phyloP scores from a whole-genome alignment of 148 eudicot genomes.

The Rhododendron molle region DNA sequence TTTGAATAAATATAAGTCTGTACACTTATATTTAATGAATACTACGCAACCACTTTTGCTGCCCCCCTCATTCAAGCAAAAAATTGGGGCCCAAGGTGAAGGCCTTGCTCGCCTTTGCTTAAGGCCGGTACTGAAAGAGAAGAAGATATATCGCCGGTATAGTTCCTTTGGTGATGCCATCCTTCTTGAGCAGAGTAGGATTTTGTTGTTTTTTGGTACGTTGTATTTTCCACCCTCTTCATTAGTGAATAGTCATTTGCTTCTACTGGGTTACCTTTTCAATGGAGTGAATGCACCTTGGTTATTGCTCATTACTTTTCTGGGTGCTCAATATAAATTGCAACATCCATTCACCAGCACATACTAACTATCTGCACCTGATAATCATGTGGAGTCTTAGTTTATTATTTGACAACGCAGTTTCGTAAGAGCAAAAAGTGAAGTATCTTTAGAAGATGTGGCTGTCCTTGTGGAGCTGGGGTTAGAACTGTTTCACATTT shows the following conservation, averaged over 20 bases:
- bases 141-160: background rate
- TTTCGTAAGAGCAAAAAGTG: conserved; percentile 89
- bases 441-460: conserved; percentile 73
- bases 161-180: background rate
- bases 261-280: background rate
- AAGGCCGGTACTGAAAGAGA: background rate
- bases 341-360: background rate
- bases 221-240: background rate
- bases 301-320: background rate
- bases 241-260: background rate
- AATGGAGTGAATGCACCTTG: background rate
- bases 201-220: background rate
- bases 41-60: background rate
- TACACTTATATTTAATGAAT: too few species aligned
- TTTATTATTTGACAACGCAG: conserved; percentile 34
- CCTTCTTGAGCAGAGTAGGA: background rate
- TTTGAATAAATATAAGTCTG: too few species aligned
- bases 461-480: conserved; percentile 51
- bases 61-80: background rate
- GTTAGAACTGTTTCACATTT: conserved; percentile 53
- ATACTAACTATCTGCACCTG: conserved; percentile 4
- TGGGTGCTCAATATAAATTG: background rate
- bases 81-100: background rate
- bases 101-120: background rate
- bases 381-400: background rate